A percentile compares a stretch with the other conserved stretches of the same genome.
Evolutionary conservation across 2,329 filamentous ascomycete species (phyloP).

Genomic region (Mycosphaerella sp.): DNA sequence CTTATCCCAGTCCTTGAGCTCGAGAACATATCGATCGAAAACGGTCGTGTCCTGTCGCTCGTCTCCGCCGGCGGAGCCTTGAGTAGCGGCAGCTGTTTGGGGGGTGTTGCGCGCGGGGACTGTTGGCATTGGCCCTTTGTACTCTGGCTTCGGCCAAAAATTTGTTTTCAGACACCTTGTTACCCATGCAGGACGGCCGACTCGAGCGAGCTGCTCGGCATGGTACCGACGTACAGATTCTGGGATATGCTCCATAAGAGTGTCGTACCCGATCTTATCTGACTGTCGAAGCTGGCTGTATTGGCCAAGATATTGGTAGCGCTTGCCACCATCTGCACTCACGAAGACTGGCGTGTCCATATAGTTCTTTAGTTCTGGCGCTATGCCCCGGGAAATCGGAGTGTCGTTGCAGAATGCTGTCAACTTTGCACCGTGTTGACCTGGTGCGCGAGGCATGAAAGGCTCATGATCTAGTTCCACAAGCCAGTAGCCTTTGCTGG

Average conservation of each 20-base stretch:
- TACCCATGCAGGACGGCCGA: slow-evolving; percentile 39
- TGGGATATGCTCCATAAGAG: slow-evolving; percentile 36
- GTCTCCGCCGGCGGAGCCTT: slow-evolving; percentile 1
- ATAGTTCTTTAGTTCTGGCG: slow-evolving; percentile 27
- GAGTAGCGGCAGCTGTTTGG: slow-evolving; percentile 7
- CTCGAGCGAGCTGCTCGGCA: slow-evolving; percentile 36
- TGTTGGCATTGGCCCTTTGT: slow-evolving; percentile 34
- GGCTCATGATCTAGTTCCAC: slow-evolving; percentile 38
- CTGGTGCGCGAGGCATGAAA: slow-evolving; percentile 38
- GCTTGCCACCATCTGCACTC: slow-evolving; percentile 15
- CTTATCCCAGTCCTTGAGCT: slow-evolving; percentile 39
- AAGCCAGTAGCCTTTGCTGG: slow-evolving; percentile 39
- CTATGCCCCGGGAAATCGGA: slow-evolving; percentile 24
- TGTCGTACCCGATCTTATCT: slow-evolving; percentile 42
- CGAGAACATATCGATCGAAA: slow-evolving; percentile 33
- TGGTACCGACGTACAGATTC: slow-evolving; percentile 33
- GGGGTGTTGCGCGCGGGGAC: slow-evolving; percentile 16
- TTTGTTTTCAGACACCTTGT: slow-evolving; percentile 38
- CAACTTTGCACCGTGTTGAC: slow-evolving; percentile 43
- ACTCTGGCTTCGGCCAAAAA: slow-evolving; percentile 40
- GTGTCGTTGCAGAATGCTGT: slow-evolving; percentile 42
- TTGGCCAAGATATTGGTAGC: slow-evolving; percentile 42
- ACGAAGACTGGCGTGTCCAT: slow-evolving; percentile 42
- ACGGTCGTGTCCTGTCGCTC: slow-evolving; percentile 30
- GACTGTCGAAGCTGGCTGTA: slow-evolving; percentile 42